A percentile compares a stretch with the other conserved stretches of the same genome.
Conservation (phyloP, 495 filamentous ascomycete species). For the Monascus purpureus region DNA sequence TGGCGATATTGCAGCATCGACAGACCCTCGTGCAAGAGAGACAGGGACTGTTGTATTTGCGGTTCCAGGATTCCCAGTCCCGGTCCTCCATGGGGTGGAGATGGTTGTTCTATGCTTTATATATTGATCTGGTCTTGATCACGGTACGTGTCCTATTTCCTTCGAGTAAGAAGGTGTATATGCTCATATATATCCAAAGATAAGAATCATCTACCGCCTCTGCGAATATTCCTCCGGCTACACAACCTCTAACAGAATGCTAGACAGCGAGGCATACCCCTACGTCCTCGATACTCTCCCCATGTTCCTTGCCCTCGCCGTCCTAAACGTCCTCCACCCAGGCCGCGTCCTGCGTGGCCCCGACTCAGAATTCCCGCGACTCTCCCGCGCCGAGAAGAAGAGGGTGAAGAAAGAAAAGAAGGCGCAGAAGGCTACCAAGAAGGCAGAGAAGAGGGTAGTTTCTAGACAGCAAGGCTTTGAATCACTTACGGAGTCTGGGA, state of each 20-base stretch:
- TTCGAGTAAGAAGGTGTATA: neutral
- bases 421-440: constrained; percentile 1
- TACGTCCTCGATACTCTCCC: constrained; percentile 38
- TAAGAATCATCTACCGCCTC: constrained; percentile 40
- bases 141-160: constrained; percentile 20
- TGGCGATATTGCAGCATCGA: constrained; percentile 36
- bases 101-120: constrained; percentile 27
- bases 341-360: constrained; percentile 30
- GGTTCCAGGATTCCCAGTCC: no score
- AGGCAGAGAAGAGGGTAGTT: neutral
- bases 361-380: constrained; percentile 9
- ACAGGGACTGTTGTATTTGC: neutral
- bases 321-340: constrained; percentile 33
- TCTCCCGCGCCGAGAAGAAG: constrained; percentile 1
- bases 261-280: constrained; percentile 32
- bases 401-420: constrained; percentile 1
- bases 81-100: constrained; percentile 15
- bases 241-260: constrained; percentile 22
- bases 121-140: constrained; percentile 32
- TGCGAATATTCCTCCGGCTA: constrained; percentile 27
- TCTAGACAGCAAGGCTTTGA: no score
- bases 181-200: constrained; percentile 3
- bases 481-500: no score
- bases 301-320: constrained; percentile 31
- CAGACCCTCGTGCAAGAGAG: neutral